Evolutionary conservation across 768 basidiomycete genomes (phyloP).

Genomic region (Pleurotus ostreatus): DNA sequence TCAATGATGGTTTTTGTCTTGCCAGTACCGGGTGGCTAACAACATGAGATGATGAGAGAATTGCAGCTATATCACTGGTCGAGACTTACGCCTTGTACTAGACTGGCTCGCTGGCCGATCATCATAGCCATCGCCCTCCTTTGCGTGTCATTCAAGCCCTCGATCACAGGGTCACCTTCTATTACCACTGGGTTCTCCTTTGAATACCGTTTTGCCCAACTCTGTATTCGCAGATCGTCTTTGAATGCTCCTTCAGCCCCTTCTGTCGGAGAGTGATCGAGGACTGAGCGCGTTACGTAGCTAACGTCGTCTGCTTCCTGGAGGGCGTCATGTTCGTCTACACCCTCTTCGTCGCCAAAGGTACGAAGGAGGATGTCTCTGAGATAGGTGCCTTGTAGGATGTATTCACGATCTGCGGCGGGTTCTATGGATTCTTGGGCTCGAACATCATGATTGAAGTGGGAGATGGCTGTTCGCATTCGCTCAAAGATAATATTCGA

Average conservation of each 20-base stretch:
- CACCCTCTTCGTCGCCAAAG: constrained; percentile 32
- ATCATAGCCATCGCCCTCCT: constrained; percentile 80
- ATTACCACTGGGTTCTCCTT: constrained; percentile 53
- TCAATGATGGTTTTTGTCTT: constrained; percentile 94
- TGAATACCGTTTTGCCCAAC: constrained; percentile 76
- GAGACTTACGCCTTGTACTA: constrained; percentile 79
- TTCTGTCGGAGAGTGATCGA: constrained; percentile 29
- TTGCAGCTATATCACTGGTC: too few species aligned
- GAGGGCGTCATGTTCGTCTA: constrained; percentile 26
- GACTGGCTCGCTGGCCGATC: constrained; percentile 72
- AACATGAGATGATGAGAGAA: neutral
- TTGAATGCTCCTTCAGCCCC: constrained; percentile 48
- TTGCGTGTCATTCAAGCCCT: constrained; percentile 71
- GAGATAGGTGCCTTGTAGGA: constrained; percentile 68
- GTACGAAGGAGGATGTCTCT: constrained; percentile 66
- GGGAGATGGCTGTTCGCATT: constrained; percentile 63
- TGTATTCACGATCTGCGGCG: constrained; percentile 37
- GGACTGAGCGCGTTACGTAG: constrained; percentile 31
- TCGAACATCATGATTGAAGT: constrained; percentile 51
- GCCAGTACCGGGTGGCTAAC: constrained; percentile 85
- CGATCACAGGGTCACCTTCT: constrained; percentile 74
- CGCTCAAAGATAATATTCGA: constrained; percentile 63
- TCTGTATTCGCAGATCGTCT: constrained; percentile 71
- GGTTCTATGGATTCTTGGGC: constrained; percentile 28
- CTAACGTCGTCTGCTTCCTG: constrained; percentile 34